These are phyloP conservation scores for Gentiana straminea DNA, from an alignment of 257 asterid genomes.

Conservation along the genomic window DNA sequence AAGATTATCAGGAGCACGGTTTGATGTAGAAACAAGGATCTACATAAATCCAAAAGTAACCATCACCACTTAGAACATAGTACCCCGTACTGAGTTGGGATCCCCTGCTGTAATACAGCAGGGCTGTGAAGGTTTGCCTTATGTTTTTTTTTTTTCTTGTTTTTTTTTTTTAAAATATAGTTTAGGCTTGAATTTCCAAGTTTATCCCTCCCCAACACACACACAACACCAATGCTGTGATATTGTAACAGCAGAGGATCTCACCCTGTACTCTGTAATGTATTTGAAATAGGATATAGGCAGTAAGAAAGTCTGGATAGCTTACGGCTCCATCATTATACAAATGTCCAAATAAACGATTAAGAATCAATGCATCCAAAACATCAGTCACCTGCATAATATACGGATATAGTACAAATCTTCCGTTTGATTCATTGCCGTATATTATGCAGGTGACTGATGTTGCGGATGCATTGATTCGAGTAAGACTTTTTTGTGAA, in stretches of 20 bases:
- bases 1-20: slow-evolving; percentile 90
- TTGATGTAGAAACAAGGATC: slow-evolving; percentile 91
- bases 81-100: too few relatives aligned
- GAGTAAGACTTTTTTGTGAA: too few relatives aligned
- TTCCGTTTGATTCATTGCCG: too few relatives aligned
- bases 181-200: too few relatives aligned
- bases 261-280: neutral
- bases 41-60: slow-evolving; percentile 9
- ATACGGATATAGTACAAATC: neutral
- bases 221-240: too few relatives aligned
- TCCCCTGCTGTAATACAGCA: too few relatives aligned
- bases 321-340: slow-evolving; percentile 77
- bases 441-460: slow-evolving; percentile 55
- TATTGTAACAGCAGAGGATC: too few relatives aligned
- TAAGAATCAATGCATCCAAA: slow-evolving; percentile 80
- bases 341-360: slow-evolving; percentile 69
- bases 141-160: too few relatives aligned
- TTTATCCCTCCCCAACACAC: too few relatives aligned
- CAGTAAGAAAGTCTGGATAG: slow-evolving; percentile 4
- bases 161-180: too few relatives aligned
- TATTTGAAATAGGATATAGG: neutral
- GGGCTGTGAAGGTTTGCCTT: too few relatives aligned
- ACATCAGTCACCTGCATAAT: slow-evolving; percentile 69
- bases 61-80: slow-evolving; percentile 4
- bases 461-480: slow-evolving; percentile 83